Evolutionary conservation across 2,329 filamentous ascomycete species (phyloP), one percentile per base, ranked within the genome.

Genomic region (Apiospora hydei): DNA sequence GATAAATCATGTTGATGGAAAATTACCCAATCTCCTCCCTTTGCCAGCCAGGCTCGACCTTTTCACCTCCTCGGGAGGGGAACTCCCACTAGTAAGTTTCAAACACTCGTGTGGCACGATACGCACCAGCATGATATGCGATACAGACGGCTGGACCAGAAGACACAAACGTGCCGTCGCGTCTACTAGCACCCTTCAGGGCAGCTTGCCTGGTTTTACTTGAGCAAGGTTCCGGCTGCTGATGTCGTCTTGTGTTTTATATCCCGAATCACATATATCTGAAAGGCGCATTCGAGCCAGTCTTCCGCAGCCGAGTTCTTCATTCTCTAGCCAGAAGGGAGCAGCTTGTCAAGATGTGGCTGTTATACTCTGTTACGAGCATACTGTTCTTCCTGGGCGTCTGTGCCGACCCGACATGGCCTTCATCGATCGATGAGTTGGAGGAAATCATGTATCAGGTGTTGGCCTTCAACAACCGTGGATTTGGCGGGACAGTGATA

Each of bases 371-470:
- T 44, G 69, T 80, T 41, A 73, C 84, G 67, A 74, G 84, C 70
- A 80, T 77, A 74, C 75, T 85, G 71, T 75, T 84, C 66, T 80
- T 41, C 34, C 57, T 41, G 57, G 18, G 34, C 72, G 77, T 77
- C 68, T 73, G 75, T 67, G 85, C 88, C 34, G 85, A 87, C 74
- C 87, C 87, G 44, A 91, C 89, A 76, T 92, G 90, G 90, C 90
- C 90, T 2, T 86, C 88, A 2, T 77, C 84, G 16, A 85, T 85
- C 24, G 90, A 92, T 76, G 89, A 91, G 78, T 81, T 92, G 72
- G 90, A 92, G 79, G 89, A 91, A 78, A 87, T 91, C 74, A 88
- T 91, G 83, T 90, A 86, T 77, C 87, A 91, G 75, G 86, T 88
- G 70, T 82, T 84, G 46, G 88, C 88, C 3, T 88, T 89, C 76